A percentile compares a stretch with the other conserved stretches of the same genome.
Conservation (phyloP, 1,139 yeast genomes). For the Candida gigantensis region DNA sequence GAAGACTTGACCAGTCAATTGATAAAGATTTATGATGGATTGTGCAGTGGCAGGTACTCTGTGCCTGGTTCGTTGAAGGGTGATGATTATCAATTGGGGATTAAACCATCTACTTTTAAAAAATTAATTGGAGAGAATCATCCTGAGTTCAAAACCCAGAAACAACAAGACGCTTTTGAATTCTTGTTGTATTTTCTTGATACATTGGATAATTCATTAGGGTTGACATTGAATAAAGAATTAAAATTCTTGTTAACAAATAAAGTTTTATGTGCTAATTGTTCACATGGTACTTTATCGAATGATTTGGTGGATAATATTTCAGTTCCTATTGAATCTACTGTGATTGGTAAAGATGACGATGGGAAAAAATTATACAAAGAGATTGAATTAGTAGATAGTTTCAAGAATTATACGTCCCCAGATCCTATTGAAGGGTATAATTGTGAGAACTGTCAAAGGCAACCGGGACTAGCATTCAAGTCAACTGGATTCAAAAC, state of each 20-base stretch:
- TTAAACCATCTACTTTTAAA: slow-evolving; percentile 77
- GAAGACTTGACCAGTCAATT: slow-evolving; percentile 70
- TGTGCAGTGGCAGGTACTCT: slow-evolving; percentile 73
- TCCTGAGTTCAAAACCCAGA: slow-evolving; percentile 78
- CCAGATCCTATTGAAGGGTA: slow-evolving; percentile 64
- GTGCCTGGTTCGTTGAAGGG: slow-evolving; percentile 46
- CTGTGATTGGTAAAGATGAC: slow-evolving; percentile 38
- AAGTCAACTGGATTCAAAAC: slow-evolving; percentile 53
- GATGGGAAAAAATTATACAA: slow-evolving; percentile 49
- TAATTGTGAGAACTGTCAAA: slow-evolving; percentile 63
- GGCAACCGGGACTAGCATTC: slow-evolving; percentile 44
- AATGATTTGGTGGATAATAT: slow-evolving; percentile 66
- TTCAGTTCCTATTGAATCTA: slow-evolving; percentile 58
- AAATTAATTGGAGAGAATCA: slow-evolving; percentile 74
- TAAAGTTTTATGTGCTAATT: slow-evolving; percentile 62
- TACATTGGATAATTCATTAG: slow-evolving; percentile 57
- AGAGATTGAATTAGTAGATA: slow-evolving; percentile 52
- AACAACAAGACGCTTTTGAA: slow-evolving; percentile 95
- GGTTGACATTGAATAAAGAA: slow-evolving; percentile 42
- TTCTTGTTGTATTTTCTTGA: slow-evolving; percentile 71
- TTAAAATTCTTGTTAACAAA: slow-evolving; percentile 69
- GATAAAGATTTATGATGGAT: slow-evolving; percentile 76
- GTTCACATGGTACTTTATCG: slow-evolving; percentile 61
- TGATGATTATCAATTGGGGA: slow-evolving; percentile 69
- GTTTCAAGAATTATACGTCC: slow-evolving; percentile 47